phyloP scores from a whole-genome alignment of 148 eudicot genomes.

The Selenicereus undatus region DNA sequence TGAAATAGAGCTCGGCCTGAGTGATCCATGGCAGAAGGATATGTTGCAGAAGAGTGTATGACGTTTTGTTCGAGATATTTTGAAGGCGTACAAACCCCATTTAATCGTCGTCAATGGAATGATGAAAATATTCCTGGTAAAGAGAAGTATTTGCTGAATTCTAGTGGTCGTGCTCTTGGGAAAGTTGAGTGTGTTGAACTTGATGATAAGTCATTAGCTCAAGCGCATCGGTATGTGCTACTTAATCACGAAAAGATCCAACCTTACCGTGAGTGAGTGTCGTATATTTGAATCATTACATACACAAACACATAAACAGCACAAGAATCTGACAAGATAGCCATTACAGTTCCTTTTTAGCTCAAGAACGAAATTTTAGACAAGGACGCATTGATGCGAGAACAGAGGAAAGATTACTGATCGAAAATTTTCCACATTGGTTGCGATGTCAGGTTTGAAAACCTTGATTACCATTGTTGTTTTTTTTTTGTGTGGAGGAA shows the following conservation, averaged over 20 bases:
- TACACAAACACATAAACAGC: too few species aligned
- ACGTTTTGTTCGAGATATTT: conserved; percentile 7
- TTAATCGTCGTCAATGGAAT: neutral
- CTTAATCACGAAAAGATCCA: conserved; percentile 2
- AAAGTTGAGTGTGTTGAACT: neutral
- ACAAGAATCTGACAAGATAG: neutral
- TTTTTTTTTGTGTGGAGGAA: too few species aligned
- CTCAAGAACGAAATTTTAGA: neutral
- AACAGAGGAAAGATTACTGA: neutral
- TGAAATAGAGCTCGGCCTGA: conserved; percentile 6
- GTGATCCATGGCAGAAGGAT: conserved; percentile 3
- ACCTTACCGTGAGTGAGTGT: neutral
- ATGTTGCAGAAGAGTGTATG: neutral
- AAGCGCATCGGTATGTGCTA: neutral
- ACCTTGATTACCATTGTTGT: neutral
- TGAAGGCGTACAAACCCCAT: neutral
- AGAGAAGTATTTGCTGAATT: neutral
- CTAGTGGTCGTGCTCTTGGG: neutral
- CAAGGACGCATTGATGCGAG: neutral
- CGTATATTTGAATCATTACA: neutral
- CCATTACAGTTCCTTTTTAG: neutral
- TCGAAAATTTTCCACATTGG: neutral
- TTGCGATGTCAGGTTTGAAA: neutral
- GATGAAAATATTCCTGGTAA: neutral
- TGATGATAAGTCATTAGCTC: neutral